phyloP scores from a whole-genome alignment of 1,284 basidiomycete genomes.

The Cryptococcus floricola region DNA sequence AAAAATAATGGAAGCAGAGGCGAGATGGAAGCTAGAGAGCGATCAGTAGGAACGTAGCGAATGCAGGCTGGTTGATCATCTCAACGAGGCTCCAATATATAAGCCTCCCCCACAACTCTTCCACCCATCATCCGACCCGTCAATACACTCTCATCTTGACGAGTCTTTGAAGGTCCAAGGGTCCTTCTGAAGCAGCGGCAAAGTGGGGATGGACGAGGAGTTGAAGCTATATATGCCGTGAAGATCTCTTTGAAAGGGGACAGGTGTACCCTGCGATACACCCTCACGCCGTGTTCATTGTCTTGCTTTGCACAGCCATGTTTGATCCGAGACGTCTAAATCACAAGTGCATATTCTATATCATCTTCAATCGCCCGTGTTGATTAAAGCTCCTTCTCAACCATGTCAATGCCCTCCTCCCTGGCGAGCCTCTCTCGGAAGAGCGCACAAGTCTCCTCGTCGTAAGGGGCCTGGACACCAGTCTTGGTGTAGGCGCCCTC shows the following conservation, averaged over 20 bases:
- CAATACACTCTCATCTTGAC: not conserved
- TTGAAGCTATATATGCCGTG: too few relatives aligned
- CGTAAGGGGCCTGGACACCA: conserved; percentile 86
- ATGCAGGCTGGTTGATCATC: too few relatives aligned
- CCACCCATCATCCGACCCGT: too few relatives aligned
- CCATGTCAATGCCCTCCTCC: conserved; percentile 72
- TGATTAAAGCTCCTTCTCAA: conserved; percentile 58
- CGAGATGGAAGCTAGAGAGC: too few relatives aligned
- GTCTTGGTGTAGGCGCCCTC: conserved; percentile 67
- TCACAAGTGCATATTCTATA: not conserved
- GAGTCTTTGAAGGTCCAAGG: not conserved
- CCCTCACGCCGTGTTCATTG: not conserved
- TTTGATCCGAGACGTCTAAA: not conserved
- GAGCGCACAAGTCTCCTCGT: conserved; percentile 72
- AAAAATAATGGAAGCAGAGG: too few relatives aligned
- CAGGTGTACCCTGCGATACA: not conserved
- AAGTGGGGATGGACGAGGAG: too few relatives aligned
- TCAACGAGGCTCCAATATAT: too few relatives aligned
- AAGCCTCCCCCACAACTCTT: not conserved
- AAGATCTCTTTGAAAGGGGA: too few relatives aligned
- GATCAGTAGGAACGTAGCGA: too few relatives aligned
- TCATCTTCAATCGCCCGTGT: not conserved
- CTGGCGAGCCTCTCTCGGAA: conserved; percentile 70
- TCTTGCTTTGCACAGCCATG: too few relatives aligned
- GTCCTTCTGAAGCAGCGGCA: too few relatives aligned